Evolutionary conservation across 176 grass and related monocot genomes (phyloP), one percentile per base, ranked within the genome.

Genomic region (Cymbopogon citratus): DNA sequence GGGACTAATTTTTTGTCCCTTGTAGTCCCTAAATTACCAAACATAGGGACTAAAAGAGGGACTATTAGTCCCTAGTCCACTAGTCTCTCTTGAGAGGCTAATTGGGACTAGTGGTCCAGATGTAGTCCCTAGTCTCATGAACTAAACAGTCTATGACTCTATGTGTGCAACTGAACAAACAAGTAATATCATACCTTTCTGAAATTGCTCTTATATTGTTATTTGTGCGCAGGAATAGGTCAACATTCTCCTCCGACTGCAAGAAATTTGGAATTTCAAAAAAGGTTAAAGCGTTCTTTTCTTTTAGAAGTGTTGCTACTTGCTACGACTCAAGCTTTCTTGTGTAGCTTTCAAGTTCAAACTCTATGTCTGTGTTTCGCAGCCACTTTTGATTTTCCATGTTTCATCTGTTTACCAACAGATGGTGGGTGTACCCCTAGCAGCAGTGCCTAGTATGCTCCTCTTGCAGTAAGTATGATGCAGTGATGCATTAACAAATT

Each of bases 161-260:
- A 7, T 44, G 33, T n/a, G 63, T 44, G 19, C 25, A 85, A 44
- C 35, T 77, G 62, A 81, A 57, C 27, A 45, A 75, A 19, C 31
- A 66, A 19, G 48, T 51, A 18, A 83, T 75, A 57, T 9, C 33
- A 24, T 87, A 97, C 94, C 94, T 87, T 82, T 89, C 89, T 27
- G 79, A 85, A 92, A 92, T 88, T 71, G 86, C 76, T 81, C 65
- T 52, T 75, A 96, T 91, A 78, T 96, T 96, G 43, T 85, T 86
- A 76, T 85, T 96, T 39, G 40, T 84, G 10, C 41, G 84, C 69
- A 85, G 66, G 84, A 97, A 91, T 62, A 93, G 86, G 67, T 91
- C 80, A 12, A 63, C 45, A 44, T 93, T 97, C 73, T 93, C 86
- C 69, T 89, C 69, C 63, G 46, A 21, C 85, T 87, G 43, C 67